Base-by-base conservation (phyloP, 106 monocot genomes). In the Posidonia australis region DNA sequence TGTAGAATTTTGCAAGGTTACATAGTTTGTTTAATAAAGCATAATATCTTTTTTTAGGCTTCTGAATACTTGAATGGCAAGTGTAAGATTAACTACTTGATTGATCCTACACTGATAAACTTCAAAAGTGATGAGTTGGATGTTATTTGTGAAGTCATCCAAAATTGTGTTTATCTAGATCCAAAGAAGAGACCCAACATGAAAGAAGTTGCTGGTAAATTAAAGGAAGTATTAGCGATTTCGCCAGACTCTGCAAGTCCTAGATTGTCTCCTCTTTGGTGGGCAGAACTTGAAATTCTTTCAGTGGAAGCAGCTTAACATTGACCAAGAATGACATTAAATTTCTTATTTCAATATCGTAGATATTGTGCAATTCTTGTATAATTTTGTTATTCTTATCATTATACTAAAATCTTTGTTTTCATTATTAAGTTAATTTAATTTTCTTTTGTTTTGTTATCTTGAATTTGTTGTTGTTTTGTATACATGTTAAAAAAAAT, bases 221-320 rank as follows among this genome's bases (percentile, higher is more conserved):
- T 93, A 44, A 73, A 68, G 58, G 60, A 63, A 41, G 83, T 56
- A 0, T 29, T 82, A 20, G 71, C 58, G 4, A 89, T 93, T 59
- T 81, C 83, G 6, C 83, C 89, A 2, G 93, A 89, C n/a, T 77
- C 89, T 23, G 93, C 93, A 28, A 58, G 22, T 1, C 86, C 93
- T 11, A 74, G 73, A 45, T 75, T 83, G n/a, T 93, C 89, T 46
- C 93, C 93, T 26, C 93, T 93, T 57, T 93, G 93, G 93, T 93
- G 93, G 93, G 93, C 93, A 25, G 93, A 93, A 62, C 83, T 93
- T 48, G 93, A 89, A 72, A 89, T 93, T 62, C 81, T 93, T 14
- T 81, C 89, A 13, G 73, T 75, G 19, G 79, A 93, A 69, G 86
- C 86, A 53, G 75, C 67, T 58, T 81, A 72, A 74, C 0, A 9